These are phyloP conservation scores for Samsoniella hepiali DNA, from an alignment of 2,329 filamentous ascomycete genomes.

Conservation along the genomic window DNA sequence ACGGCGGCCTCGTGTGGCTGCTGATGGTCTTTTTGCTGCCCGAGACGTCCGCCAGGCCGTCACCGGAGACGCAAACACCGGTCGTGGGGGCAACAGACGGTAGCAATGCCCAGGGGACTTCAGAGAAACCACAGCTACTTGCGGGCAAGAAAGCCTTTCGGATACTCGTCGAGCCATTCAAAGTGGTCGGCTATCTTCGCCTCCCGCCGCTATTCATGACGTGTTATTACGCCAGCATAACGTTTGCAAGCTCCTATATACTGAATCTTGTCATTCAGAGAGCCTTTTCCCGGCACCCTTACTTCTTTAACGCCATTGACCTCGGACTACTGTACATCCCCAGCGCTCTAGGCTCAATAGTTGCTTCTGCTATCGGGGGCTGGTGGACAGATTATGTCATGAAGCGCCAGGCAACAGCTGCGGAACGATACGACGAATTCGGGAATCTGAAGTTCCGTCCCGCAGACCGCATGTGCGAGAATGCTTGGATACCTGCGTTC, in stretches of 20 bases:
- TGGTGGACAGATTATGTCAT: constrained; percentile 1
- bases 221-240: neutral
- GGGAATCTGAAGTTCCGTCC: neutral
- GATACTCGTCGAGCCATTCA: neutral
- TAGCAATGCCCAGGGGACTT: no score
- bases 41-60: constrained; percentile 5
- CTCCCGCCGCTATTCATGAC: neutral
- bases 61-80: neutral
- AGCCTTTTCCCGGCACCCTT: neutral
- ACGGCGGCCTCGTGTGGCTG: constrained; percentile 57
- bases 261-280: neutral
- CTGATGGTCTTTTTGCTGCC: constrained; percentile 51
- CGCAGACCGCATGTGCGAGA: neutral
- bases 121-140: no score
- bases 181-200: neutral
- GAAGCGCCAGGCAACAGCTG: neutral
- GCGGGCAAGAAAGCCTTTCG: neutral
- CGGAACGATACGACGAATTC: neutral
- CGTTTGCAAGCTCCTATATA: neutral
- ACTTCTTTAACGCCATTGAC: neutral
- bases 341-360: neutral
- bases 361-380: neutral
- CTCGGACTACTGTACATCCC: neutral
- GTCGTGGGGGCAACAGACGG: neutral
- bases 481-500: neutral